Conservation (phyloP, 129 eudicot genomes). For the Saposhnikovia divaricata region DNA sequence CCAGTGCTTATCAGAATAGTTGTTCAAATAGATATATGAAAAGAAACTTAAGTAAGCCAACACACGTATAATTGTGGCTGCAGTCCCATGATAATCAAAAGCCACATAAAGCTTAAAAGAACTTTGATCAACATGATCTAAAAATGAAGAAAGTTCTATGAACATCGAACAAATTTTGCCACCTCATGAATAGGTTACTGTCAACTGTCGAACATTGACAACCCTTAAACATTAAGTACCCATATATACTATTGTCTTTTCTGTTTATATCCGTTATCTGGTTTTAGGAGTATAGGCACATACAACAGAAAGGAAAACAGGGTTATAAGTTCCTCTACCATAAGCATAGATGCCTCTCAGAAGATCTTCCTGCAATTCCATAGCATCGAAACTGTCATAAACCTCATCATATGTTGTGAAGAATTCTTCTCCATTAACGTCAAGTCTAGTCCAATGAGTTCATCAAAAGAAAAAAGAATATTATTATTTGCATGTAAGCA, state of each 20-base stretch:
- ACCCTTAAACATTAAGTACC: not conserved
- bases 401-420: constrained; percentile 16
- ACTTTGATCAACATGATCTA: not conserved
- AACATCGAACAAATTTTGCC: not conserved
- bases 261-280: not conserved
- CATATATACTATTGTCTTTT: not conserved
- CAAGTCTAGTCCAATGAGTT: not conserved
- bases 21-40: not conserved
- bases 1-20: not conserved
- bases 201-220: not conserved
- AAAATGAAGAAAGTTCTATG: no score
- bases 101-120: not conserved
- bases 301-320: not conserved
- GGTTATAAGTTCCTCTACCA: not conserved
- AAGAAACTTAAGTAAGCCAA: not conserved
- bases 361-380: constrained; percentile 17
- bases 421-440: constrained; percentile 3
- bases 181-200: not conserved
- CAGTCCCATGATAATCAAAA: not conserved
- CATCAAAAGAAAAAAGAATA: not conserved
- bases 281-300: not conserved
- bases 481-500: not conserved
- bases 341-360: constrained; percentile 18
- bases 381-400: constrained; percentile 18
- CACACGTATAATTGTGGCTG: not conserved